Evolutionary conservation across 371 early-diverging fungal species (phyloP).

Genomic region (Mortierella sp.): DNA sequence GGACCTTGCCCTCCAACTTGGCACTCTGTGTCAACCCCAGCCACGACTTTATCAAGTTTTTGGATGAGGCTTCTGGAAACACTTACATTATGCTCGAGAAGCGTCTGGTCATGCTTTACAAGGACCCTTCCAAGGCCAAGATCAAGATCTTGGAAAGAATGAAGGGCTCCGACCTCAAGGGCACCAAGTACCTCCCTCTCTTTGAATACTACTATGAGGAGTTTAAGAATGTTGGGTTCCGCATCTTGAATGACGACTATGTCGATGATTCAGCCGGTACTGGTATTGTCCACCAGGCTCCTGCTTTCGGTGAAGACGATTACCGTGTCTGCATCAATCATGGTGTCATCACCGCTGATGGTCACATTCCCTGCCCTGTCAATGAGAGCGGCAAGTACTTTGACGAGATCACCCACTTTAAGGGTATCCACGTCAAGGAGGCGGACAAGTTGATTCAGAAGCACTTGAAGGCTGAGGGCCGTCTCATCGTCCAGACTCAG

Average conservation of each 20-base stretch:
- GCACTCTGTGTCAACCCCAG: slow-evolving; percentile 95
- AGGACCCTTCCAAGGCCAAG: slow-evolving; percentile 95
- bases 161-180: slow-evolving; percentile 89
- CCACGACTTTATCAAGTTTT: slow-evolving; percentile 96
- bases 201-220: slow-evolving; percentile 86
- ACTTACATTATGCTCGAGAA: slow-evolving; percentile 90
- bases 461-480: slow-evolving; percentile 83
- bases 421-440: slow-evolving; percentile 96
- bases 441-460: slow-evolving; percentile 98
- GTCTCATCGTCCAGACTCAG: slow-evolving; percentile 91
- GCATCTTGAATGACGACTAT: slow-evolving; percentile 91
- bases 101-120: slow-evolving; percentile 89
- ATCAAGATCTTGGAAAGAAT: slow-evolving; percentile 84
- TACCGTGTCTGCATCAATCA: slow-evolving; percentile 94
- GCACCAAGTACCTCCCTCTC: slow-evolving; percentile 92
- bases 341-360: slow-evolving; percentile 88
- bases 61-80: slow-evolving; percentile 83
- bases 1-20: slow-evolving; percentile 99
- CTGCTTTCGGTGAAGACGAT: slow-evolving; percentile 99
- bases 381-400: slow-evolving; percentile 96
- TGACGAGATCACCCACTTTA: slow-evolving; percentile 84
- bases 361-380: slow-evolving; percentile 94
- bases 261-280: slow-evolving; percentile 99
- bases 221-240: slow-evolving; percentile 87
- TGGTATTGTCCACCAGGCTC: slow-evolving; percentile 99